Base-by-base conservation (phyloP, 495 filamentous ascomycete species). In the Rusavskia elegans region DNA sequence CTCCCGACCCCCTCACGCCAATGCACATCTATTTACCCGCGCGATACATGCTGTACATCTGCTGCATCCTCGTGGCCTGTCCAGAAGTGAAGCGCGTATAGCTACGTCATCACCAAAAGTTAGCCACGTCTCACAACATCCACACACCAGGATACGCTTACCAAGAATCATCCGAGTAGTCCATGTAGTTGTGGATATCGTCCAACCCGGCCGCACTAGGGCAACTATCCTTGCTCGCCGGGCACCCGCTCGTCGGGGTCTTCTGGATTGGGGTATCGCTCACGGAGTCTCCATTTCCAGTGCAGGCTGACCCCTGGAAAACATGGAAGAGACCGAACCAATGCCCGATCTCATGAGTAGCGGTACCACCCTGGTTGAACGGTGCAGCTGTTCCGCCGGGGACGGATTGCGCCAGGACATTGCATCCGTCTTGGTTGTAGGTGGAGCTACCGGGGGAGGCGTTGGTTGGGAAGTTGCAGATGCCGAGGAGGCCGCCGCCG, bases 291-390 rank as follows among this genome's bases (percentile, higher is more conserved):
- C 74, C 74, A 1, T 64, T 55, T 41, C 69, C 68, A 27, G 60
- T 59, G 57, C 72, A 75, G 2, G 67, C 66, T 48, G 68, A 64
- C 0, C 70, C 74, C 58, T 78, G 69, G 55, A 78, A 79, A 4
- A 69, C 71, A 52, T 79, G 76, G 14, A 76, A 57, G 19, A 79
- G 68, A 7, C 74, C 74, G 53, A 75, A 69, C 75, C 76, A 79
- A 55, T 79, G 76, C 16, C 76, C 76, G 21, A 76, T 70, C 56
- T 77, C 74, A 55, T 77, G 74, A 7, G 72, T 66, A 0, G 71
- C 68, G 3, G 72, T 74, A 5, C 68, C 69, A 35, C 73, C 73
- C 11, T 59, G 62, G 41, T 75, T 73, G 52, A 74, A 77, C n/a
- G 66, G 62, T n/a, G 59, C 52, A 10, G 70, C 46, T 17, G 59